These are phyloP conservation scores for Argentina anserina DNA, from an alignment of 306 rosid species.

Conservation along the genomic window DNA sequence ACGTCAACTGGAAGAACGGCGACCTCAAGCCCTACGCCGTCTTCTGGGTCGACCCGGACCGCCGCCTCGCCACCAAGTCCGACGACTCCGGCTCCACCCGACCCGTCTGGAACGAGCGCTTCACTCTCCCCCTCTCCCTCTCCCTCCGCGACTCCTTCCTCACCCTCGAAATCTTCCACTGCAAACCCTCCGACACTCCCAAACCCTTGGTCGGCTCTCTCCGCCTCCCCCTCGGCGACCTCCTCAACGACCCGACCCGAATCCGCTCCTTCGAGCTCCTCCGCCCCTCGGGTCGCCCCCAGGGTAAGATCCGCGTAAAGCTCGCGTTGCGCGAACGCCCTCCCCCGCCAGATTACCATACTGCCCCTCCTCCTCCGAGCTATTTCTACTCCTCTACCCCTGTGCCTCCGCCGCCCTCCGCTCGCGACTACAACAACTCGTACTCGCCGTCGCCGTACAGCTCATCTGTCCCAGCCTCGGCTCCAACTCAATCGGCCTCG, in stretches of 20 bases:
- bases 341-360: constrained; percentile 46
- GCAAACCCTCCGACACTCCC: constrained; percentile 79
- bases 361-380: constrained; percentile 31
- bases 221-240: constrained; percentile 49
- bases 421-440: constrained; percentile 54
- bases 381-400: constrained; percentile 37
- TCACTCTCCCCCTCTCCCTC: constrained; percentile 56
- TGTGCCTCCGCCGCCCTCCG: constrained; percentile 27
- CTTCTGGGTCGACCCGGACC: constrained; percentile 77
- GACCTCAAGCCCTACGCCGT: constrained; percentile 79
- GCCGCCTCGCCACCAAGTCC: constrained; percentile 81
- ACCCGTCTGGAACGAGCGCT: constrained; percentile 90
- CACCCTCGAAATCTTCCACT: constrained; percentile 80
- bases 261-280: constrained; percentile 47
- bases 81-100: constrained; percentile 69
- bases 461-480: constrained; percentile 10
- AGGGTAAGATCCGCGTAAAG: constrained; percentile 73
- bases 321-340: constrained; percentile 60
- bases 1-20: constrained; percentile 86
- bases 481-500: constrained; percentile 17
- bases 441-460: constrained; percentile 44
- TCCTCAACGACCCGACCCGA: constrained; percentile 39
- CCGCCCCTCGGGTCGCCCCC: constrained; percentile 84
- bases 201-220: constrained; percentile 81
- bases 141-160: constrained; percentile 55